phyloP scores from a whole-genome alignment of 257 asterid species.

The Primulina eburnea region DNA sequence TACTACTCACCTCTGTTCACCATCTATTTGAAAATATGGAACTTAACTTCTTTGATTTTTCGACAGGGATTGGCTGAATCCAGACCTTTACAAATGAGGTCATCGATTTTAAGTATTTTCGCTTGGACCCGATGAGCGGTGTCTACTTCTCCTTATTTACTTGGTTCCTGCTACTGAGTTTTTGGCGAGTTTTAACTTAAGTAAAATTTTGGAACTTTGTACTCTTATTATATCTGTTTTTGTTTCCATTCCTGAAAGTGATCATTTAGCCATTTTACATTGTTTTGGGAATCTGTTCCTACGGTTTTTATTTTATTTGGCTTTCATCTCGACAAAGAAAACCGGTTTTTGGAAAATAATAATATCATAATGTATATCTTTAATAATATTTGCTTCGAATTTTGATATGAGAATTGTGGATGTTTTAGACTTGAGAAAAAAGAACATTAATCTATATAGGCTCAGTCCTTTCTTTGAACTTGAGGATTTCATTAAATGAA shows the following conservation, averaged over 20 bases:
- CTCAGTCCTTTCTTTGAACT: too few relatives aligned
- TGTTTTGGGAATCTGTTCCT: neutral
- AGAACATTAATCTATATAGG: too few relatives aligned
- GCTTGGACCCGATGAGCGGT: neutral
- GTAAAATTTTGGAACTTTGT: neutral
- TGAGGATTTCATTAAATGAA: too few relatives aligned
- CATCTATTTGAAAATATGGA: neutral
- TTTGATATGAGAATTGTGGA: too few relatives aligned
- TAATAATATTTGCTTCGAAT: too few relatives aligned
- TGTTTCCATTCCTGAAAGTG: neutral
- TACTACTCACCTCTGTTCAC: constrained; percentile 7
- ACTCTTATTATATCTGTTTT: neutral
- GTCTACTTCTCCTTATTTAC: constrained; percentile 4
- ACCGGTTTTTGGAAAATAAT: too few relatives aligned
- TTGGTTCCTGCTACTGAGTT: constrained; percentile 3
- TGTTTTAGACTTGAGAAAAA: too few relatives aligned
- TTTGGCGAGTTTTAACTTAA: neutral
- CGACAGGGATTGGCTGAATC: constrained; percentile 80
- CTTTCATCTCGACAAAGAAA: too few relatives aligned
- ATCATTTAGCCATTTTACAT: neutral
- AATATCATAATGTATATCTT: too few relatives aligned
- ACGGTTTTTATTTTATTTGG: too few relatives aligned
- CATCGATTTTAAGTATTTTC: constrained; percentile 6
- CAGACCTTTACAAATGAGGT: constrained; percentile 56
- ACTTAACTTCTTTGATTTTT: constrained; percentile 14